These are phyloP conservation scores for Didymella keratinophila DNA, from an alignment of 2,329 filamentous ascomycete genomes.

Conservation along the genomic window DNA sequence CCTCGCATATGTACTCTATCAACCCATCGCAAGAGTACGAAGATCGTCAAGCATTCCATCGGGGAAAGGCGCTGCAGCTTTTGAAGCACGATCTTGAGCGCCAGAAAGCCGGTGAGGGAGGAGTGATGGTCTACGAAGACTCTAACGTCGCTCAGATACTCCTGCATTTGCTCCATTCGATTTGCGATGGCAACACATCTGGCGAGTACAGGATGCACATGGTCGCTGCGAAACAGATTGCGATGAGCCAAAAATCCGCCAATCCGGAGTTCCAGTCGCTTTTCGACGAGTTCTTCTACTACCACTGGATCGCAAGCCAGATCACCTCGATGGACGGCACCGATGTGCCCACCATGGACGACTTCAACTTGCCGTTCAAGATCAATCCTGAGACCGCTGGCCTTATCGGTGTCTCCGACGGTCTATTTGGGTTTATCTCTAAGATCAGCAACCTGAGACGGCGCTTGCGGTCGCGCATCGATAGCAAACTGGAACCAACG, in stretches of 20 bases:
- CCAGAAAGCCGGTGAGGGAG: conserved; percentile 49
- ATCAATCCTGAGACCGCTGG: conserved; percentile 63
- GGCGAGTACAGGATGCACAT: conserved; percentile 84
- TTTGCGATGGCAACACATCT: conserved; percentile 65
- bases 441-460: conserved; percentile 81
- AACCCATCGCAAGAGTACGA: conserved; percentile 60
- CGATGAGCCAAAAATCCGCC: conserved; percentile 65
- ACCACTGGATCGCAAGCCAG: conserved; percentile 71
- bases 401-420: conserved; percentile 83
- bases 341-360: conserved; percentile 61
- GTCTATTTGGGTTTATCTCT: conserved; percentile 78
- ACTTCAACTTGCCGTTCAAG: conserved; percentile 64
- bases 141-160: conserved; percentile 69
- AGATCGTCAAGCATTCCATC: conserved; percentile 57
- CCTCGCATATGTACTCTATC: conserved; percentile 71
- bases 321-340: conserved; percentile 64
- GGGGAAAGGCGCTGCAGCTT: conserved; percentile 57
- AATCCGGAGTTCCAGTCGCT: conserved; percentile 76
- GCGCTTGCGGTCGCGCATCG: conserved; percentile 73
- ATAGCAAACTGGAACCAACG: conserved; percentile 67
- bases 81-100: conserved; percentile 55
- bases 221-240: conserved; percentile 74
- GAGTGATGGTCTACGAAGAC: conserved; percentile 56
- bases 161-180: conserved; percentile 67
- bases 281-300: conserved; percentile 81